Conservation (phyloP, 1,139 yeast genomes). For the Candida sanyaensis region DNA sequence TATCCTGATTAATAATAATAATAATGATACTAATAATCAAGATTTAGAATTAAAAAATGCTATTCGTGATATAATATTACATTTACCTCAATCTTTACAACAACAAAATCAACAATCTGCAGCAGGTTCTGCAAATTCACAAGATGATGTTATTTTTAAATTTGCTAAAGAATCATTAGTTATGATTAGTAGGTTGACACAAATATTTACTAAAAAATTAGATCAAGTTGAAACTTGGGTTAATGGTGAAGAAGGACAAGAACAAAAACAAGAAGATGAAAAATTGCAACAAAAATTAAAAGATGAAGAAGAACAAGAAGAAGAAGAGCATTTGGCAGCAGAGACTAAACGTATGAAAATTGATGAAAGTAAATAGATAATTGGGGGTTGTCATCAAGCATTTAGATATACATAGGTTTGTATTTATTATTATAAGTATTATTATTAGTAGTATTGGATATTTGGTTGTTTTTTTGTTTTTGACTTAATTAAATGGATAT, state of each 20-base stretch:
- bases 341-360: conserved; percentile 17
- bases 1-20: background rate
- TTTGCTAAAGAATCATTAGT: conserved; percentile 89
- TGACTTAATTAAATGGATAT: no score
- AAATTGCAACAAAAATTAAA: background rate
- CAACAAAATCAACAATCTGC: conserved; percentile 19
- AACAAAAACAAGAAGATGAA: background rate
- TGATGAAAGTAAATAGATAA: conserved; percentile 7
- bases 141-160: conserved; percentile 67
- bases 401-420: no score
- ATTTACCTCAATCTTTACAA: conserved; percentile 55
- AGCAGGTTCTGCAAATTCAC: conserved; percentile 11
- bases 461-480: no score
- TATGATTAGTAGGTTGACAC: conserved; percentile 81
- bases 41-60: conserved; percentile 53
- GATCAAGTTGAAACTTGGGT: conserved; percentile 87
- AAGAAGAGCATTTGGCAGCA: conserved; percentile 11
- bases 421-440: no score
- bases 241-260: conserved; percentile 37
- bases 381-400: no score
- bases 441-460: no score
- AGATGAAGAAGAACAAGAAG: conserved; percentile 8
- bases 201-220: conserved; percentile 81
- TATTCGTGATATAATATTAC: conserved; percentile 76
- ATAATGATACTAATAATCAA: conserved; percentile 8